Evolutionary conservation across 768 basidiomycete species (phyloP).

Genomic region (Lanmaoa rubissima): DNA sequence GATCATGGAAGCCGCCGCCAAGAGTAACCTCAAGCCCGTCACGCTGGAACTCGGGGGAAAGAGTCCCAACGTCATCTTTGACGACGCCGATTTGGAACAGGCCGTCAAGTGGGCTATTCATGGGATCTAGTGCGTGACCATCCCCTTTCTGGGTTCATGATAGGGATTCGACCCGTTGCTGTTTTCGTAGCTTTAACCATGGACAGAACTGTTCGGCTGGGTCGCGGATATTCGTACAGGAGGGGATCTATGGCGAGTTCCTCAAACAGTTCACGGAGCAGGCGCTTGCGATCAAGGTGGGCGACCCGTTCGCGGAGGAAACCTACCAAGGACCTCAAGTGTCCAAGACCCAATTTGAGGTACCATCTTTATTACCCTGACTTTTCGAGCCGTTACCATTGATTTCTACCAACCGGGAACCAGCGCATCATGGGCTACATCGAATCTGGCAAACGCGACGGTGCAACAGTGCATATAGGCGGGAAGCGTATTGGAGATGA

Average conservation of each 20-base stretch:
- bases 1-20: conserved; percentile 12
- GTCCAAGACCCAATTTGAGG: conserved; percentile 10
- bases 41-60: conserved; percentile 13
- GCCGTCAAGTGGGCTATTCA: conserved; percentile 10
- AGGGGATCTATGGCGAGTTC: neutral
- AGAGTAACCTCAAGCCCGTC: conserved; percentile 11
- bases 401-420: neutral
- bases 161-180: neutral
- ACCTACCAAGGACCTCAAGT: conserved; percentile 13
- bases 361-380: neutral
- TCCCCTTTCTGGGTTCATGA: neutral
- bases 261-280: neutral
- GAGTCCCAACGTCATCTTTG: conserved; percentile 11
- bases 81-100: conserved; percentile 13
- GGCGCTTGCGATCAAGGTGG: conserved; percentile 11
- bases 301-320: conserved; percentile 2
- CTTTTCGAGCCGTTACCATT: neutral
- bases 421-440: conserved; percentile 16
- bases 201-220: conserved; percentile 12
- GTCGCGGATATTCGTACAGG: conserved; percentile 12
- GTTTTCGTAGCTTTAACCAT: conserved; percentile 1
- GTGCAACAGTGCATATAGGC: conserved; percentile 3
- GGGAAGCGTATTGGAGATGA: conserved; percentile 4
- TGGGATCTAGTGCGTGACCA: conserved; percentile 8
- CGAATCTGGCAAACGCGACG: conserved; percentile 2